These are phyloP conservation scores for Mortierella sp. DNA, from an alignment of 371 early-diverging fungal species.

Conservation along the genomic window DNA sequence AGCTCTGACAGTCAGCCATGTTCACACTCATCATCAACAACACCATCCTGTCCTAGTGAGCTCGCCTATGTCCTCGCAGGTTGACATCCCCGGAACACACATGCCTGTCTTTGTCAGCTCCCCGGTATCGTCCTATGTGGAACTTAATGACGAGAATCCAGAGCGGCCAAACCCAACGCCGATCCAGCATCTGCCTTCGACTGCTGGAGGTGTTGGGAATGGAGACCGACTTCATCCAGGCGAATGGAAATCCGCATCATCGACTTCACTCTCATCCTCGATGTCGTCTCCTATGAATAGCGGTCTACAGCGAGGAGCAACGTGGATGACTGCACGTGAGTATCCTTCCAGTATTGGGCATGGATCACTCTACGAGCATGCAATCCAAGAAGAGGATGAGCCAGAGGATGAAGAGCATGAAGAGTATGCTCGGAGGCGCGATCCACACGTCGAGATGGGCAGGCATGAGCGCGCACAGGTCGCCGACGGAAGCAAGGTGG, in stretches of 20 bases:
- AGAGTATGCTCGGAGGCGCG: background rate
- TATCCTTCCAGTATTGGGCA: slow-evolving; percentile 25
- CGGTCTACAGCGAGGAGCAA: slow-evolving; percentile 21
- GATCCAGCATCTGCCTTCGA: slow-evolving; percentile 15
- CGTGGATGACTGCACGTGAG: slow-evolving; percentile 44
- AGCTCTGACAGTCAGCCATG: slow-evolving; percentile 19
- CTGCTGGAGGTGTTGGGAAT: background rate
- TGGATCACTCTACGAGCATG: slow-evolving; percentile 13
- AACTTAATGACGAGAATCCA: slow-evolving; percentile 9
- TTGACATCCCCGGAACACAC: slow-evolving; percentile 23
- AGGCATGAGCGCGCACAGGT: slow-evolving; percentile 1
- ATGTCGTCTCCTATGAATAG: slow-evolving; percentile 4
- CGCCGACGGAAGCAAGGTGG: background rate
- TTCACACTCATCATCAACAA: slow-evolving; percentile 6
- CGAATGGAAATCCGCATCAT: slow-evolving; percentile 17
- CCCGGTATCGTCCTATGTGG: slow-evolving; percentile 23
- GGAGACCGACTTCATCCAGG: slow-evolving; percentile 20
- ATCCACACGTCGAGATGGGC: background rate
- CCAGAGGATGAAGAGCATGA: slow-evolving; percentile 18
- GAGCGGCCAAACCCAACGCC: slow-evolving; percentile 38
- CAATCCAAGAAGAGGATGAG: slow-evolving; percentile 28
- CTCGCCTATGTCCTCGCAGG: slow-evolving; percentile 38
- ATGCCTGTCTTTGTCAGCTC: slow-evolving; percentile 33
- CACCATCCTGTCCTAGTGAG: slow-evolving; percentile 32
- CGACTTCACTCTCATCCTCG: slow-evolving; percentile 3